These are phyloP conservation scores for Lophiostoma macrostomum DNA, from an alignment of 495 filamentous ascomycete species.

Conservation along the genomic window DNA sequence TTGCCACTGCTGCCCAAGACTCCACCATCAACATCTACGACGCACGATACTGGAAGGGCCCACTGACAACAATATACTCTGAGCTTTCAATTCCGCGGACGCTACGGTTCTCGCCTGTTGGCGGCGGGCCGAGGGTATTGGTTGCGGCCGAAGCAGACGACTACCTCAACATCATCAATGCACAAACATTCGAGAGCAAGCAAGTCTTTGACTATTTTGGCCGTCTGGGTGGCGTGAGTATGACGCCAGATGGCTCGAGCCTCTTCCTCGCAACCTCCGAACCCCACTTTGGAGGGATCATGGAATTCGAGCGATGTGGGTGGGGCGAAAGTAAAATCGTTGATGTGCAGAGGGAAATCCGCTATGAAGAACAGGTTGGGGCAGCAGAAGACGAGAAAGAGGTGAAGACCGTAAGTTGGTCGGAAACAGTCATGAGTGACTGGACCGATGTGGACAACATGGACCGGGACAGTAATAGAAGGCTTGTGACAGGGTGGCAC, in stretches of 20 bases:
- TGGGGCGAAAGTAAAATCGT: slow-evolving; percentile 3
- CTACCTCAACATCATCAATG: slow-evolving; percentile 74
- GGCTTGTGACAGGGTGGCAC: too few species aligned
- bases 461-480: too few species aligned
- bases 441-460: too few species aligned
- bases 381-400: too few species aligned
- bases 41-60: slow-evolving; percentile 65
- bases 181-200: slow-evolving; percentile 50
- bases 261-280: slow-evolving; percentile 76
- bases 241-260: slow-evolving; percentile 63
- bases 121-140: slow-evolving; percentile 68
- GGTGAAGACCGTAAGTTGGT: too few species aligned
- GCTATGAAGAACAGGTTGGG: too few species aligned
- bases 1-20: slow-evolving; percentile 92
- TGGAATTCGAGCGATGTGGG: slow-evolving; percentile 63
- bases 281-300: slow-evolving; percentile 69
- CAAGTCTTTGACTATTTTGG: slow-evolving; percentile 86
- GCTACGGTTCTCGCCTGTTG: slow-evolving; percentile 77
- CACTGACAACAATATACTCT: slow-evolving; percentile 63
- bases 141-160: slow-evolving; percentile 83
- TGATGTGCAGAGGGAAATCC: too few species aligned
- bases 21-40: slow-evolving; percentile 82
- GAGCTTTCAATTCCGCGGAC: slow-evolving; percentile 76
- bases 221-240: slow-evolving; percentile 73
- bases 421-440: too few species aligned